A percentile compares a stretch with the other conserved stretches of the same genome.
Evolutionary conservation across 2,329 filamentous ascomycete genomes (phyloP).

Genomic region (Microcyclosporella mali): DNA sequence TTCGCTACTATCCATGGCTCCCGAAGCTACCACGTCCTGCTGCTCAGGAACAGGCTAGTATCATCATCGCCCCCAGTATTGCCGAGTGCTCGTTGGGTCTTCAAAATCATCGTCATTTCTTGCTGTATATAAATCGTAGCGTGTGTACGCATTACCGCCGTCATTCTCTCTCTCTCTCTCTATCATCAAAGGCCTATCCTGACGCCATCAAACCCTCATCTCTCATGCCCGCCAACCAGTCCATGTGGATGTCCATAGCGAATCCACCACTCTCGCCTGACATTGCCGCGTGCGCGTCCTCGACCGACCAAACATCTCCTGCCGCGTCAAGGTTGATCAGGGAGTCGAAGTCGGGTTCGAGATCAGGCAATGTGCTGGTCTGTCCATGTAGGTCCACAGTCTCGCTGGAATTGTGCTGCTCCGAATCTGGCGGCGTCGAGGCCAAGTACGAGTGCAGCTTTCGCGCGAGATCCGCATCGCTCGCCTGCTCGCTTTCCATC

Average conservation of each 20-base stretch:
- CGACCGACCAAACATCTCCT: constrained; percentile 29
- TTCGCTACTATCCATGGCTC: too few relatives aligned
- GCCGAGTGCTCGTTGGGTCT: too few relatives aligned
- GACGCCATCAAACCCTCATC: constrained; percentile 13
- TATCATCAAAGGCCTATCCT: too few relatives aligned
- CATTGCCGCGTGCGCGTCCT: constrained; percentile 32
- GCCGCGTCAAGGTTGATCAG: constrained; percentile 34
- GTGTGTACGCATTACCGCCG: too few relatives aligned
- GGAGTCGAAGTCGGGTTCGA: constrained; percentile 34
- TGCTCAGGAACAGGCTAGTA: too few relatives aligned
- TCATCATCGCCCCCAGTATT: too few relatives aligned
- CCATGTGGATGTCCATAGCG: constrained; percentile 31
- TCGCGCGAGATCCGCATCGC: constrained; percentile 44
- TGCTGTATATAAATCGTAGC: neutral
- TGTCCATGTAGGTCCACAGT: neutral
- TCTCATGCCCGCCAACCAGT: constrained; percentile 30
- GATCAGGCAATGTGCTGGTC: constrained; percentile 11
- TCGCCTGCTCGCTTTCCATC: constrained; percentile 17
- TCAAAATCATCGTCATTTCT: neutral
- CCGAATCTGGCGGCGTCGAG: constrained; percentile 43
- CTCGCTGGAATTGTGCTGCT: constrained; percentile 15
- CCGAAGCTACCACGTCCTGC: too few relatives aligned
- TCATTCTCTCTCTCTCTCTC: too few relatives aligned
- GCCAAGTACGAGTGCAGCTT: constrained; percentile 46
- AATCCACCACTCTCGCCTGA: constrained; percentile 30